Evolutionary conservation across 176 grass and related monocot genomes (phyloP).

Genomic region (Aegilops longissima): DNA sequence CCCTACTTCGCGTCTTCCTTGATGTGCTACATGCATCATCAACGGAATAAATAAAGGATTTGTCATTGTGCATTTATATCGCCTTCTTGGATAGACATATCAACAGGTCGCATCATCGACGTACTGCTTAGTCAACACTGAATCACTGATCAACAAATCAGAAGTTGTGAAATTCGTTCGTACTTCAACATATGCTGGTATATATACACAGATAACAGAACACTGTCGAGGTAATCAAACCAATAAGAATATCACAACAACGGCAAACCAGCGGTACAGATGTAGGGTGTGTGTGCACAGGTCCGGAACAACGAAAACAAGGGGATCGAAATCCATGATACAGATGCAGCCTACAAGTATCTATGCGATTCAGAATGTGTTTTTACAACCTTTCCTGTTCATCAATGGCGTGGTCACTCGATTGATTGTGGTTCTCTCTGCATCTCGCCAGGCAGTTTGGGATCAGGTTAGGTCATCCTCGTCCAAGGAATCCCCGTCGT

Average conservation of each 20-base stretch:
- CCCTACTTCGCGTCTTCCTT: neutral
- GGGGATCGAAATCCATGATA: slow-evolving; percentile 16
- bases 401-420: neutral
- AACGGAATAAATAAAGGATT: neutral
- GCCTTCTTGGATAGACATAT: neutral
- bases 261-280: neutral
- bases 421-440: neutral
- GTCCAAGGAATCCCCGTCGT: slow-evolving; percentile 55
- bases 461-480: slow-evolving; percentile 93
- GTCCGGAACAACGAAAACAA: neutral
- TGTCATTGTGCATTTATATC: neutral
- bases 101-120: neutral
- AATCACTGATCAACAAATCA: neutral
- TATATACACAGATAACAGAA: neutral
- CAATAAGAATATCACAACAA: neutral
- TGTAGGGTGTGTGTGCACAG: slow-evolving; percentile 3
- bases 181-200: no score
- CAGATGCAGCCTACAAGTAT: neutral
- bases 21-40: neutral
- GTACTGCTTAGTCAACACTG: neutral
- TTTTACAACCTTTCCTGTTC: slow-evolving; percentile 27
- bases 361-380: neutral
- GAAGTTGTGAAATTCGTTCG: neutral
- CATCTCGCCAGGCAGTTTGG: neutral
- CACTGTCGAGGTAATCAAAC: neutral